These are phyloP conservation scores for Pelargonium australe DNA, from an alignment of 441 rosid genomes.

Conservation along the genomic window DNA sequence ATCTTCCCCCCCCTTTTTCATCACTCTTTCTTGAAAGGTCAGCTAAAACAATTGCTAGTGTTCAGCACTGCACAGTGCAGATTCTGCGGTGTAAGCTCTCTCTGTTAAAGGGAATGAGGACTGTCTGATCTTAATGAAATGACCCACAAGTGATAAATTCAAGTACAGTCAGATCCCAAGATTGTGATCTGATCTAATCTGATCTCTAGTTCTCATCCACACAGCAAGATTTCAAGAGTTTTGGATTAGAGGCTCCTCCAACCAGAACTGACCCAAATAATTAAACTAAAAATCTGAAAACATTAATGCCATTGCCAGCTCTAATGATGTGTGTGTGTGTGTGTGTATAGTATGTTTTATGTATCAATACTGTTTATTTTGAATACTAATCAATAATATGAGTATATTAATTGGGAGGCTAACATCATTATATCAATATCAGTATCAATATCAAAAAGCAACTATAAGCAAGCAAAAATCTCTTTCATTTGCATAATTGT, in stretches of 20 bases:
- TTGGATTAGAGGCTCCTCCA: background rate
- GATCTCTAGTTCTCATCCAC: background rate
- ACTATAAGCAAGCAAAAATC: too few relatives aligned
- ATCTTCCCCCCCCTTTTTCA: background rate
- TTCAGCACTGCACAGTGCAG: constrained; percentile 3
- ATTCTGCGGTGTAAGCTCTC: background rate
- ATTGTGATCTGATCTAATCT: background rate
- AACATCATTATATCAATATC: too few relatives aligned
- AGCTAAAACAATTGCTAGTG: constrained; percentile 4
- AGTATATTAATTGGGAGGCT: too few relatives aligned
- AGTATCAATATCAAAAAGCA: too few relatives aligned
- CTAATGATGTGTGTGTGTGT: background rate
- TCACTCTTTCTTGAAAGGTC: background rate
- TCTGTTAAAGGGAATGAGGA: constrained; percentile 9
- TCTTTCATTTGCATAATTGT: too few relatives aligned
- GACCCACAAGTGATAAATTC: background rate
- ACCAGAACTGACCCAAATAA: background rate
- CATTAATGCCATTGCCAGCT: background rate
- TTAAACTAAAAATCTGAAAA: background rate
- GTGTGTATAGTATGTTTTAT: background rate
- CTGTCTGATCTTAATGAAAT: constrained; percentile 5
- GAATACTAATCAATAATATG: too few relatives aligned
- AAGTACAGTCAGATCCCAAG: constrained; percentile 5
- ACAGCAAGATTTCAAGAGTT: background rate
- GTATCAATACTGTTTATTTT: background rate